phyloP scores from a whole-genome alignment of 208 protist species.

The Acanthamoeba healyi region DNA sequence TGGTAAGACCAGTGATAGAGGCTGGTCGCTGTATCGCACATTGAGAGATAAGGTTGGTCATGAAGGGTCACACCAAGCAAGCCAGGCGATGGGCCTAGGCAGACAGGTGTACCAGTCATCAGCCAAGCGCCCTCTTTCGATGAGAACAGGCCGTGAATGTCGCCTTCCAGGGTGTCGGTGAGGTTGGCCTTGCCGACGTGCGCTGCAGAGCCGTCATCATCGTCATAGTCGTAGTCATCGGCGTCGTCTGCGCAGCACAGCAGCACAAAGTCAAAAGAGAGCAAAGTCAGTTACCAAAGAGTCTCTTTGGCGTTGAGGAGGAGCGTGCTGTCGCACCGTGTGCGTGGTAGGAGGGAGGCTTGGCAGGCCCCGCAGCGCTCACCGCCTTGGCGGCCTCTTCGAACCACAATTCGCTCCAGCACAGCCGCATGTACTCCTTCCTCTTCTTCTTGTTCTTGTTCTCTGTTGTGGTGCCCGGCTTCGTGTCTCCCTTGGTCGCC shows the following conservation, averaged over 20 bases:
- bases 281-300: too few relatives aligned
- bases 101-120: neutral
- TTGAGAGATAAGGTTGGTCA: neutral
- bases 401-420: slow-evolving; percentile 55
- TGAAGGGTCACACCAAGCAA: too few relatives aligned
- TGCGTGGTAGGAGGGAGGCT: neutral
- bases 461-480: neutral
- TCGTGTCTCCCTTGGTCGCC: neutral
- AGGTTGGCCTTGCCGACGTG: slow-evolving; percentile 45
- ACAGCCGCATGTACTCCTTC: slow-evolving; percentile 6
- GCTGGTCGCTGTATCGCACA: neutral
- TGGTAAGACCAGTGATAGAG: slow-evolving; percentile 36
- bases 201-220: neutral
- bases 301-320: too few relatives aligned
- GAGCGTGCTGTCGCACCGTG: too few relatives aligned
- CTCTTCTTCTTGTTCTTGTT: neutral
- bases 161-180: neutral
- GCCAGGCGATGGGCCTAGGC: too few relatives aligned
- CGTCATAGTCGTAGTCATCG: slow-evolving; percentile 12
- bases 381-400: neutral
- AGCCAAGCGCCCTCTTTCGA: slow-evolving; percentile 28
- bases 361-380: neutral
- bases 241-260: too few relatives aligned
- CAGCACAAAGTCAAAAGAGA: too few relatives aligned
- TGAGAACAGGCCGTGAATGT: neutral